A percentile compares a stretch with the other conserved stretches of the same genome.
These are phyloP conservation scores for Scheffersomyces ergatensis DNA, from an alignment of 805 yeast species.

Conservation along the genomic window DNA sequence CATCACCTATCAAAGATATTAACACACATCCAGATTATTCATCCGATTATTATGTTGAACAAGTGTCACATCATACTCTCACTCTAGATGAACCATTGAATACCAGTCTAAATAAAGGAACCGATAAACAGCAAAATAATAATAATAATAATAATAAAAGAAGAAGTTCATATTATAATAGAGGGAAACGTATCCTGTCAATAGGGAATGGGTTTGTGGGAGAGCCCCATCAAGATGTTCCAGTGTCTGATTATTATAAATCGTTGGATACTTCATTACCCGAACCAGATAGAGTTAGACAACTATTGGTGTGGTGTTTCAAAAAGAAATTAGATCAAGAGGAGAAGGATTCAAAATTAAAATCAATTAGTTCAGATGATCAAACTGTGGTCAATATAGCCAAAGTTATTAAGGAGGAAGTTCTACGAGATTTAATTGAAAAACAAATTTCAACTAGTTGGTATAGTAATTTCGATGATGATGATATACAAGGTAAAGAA, in stretches of 20 bases:
- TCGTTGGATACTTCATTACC: constrained; percentile 61
- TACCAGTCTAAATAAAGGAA: constrained; percentile 2
- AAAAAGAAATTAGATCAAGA: constrained; percentile 44
- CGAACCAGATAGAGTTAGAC: constrained; percentile 72
- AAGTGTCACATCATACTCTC: constrained; percentile 26
- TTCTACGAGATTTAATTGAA: constrained; percentile 54
- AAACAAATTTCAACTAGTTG: constrained; percentile 66
- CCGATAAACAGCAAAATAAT: constrained; percentile 9
- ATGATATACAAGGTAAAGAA: constrained; percentile 20
- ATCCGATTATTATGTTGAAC: constrained; percentile 26
- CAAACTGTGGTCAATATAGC: constrained; percentile 51
- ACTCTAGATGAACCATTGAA: constrained; percentile 10
- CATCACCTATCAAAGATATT: constrained; percentile 6
- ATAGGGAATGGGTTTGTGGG: constrained; percentile 72
- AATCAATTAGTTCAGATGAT: constrained; percentile 26
- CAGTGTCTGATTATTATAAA: constrained; percentile 54
- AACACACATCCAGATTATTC: not conserved
- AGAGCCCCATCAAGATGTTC: constrained; percentile 63
- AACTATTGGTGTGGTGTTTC: constrained; percentile 66
- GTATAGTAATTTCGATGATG: constrained; percentile 45
- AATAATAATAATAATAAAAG: constrained; percentile 24
- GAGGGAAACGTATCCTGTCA: constrained; percentile 74
- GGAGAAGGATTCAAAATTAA: constrained; percentile 18
- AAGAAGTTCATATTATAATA: constrained; percentile 49
- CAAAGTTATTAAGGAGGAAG: constrained; percentile 61